A percentile compares a stretch with the other conserved stretches of the same genome.
Conservation (phyloP, 179 eudicot genomes). For the Corrigiola litoralis region DNA sequence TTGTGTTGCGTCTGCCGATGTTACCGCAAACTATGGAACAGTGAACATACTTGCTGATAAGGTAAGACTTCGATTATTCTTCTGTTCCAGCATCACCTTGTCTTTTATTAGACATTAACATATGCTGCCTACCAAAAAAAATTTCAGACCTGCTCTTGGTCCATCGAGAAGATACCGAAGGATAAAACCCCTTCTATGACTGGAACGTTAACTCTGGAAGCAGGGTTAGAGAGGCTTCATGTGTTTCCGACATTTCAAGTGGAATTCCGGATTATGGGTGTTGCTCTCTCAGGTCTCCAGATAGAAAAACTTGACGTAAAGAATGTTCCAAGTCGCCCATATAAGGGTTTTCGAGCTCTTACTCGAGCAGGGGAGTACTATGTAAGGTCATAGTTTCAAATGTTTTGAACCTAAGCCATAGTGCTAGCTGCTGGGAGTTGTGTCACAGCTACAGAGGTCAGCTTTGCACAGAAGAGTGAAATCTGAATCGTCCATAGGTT, state of each 20-base stretch:
- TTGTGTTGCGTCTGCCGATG: slow-evolving; percentile 66
- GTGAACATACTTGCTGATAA: slow-evolving; percentile 76
- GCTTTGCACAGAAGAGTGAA: slow-evolving; percentile 7
- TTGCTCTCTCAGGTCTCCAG: slow-evolving; percentile 81
- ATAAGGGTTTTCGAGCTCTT: slow-evolving; percentile 86
- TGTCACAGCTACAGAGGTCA: background rate
- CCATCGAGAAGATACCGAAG: slow-evolving; percentile 70
- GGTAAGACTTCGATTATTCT: slow-evolving; percentile 38
- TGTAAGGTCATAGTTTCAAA: slow-evolving; percentile 52
- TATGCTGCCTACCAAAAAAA: background rate
- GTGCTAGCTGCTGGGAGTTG: background rate
- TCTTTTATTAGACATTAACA: background rate
- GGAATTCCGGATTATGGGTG: slow-evolving; percentile 76
- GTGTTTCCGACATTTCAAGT: slow-evolving; percentile 77
- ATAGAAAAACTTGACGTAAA: slow-evolving; percentile 66
- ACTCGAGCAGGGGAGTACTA: slow-evolving; percentile 74
- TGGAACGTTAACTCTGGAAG: slow-evolving; percentile 63
- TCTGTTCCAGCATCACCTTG: background rate
- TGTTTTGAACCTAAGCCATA: background rate
- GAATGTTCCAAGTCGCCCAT: slow-evolving; percentile 65
- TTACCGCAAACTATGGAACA: slow-evolving; percentile 77
- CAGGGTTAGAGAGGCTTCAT: slow-evolving; percentile 61
- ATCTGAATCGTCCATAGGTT: background rate
- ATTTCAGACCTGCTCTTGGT: slow-evolving; percentile 83
- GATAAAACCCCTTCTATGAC: slow-evolving; percentile 90